Evolutionary conservation across 1,139 yeast species (phyloP), one percentile per base, ranked within the genome.

Genomic region (Hemisphaericaspora subhashii): DNA sequence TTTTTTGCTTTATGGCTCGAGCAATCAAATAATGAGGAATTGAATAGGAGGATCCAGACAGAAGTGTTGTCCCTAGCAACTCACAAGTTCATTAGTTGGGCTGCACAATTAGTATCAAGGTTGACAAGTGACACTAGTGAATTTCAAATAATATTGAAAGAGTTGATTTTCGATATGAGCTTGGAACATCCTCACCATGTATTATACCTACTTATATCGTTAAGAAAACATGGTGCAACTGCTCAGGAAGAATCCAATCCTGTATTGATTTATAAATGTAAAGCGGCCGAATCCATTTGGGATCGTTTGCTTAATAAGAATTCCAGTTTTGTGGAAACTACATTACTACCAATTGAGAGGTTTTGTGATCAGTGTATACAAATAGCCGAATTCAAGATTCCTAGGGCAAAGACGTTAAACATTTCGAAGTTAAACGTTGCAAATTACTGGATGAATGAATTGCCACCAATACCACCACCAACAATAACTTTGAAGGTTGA

Each of bases 1-100:
- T 83, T 90, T 45, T 83, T 90, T 55, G 85, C 94, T 0, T 59
- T 90, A n/a, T 90, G 97, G 96, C 68, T 92, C 31, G 86, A 84
- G 43, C 74, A 76, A 48, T 69, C 80, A 3, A 57, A 57, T 5
- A 68, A 70, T 35, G 72, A 62, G 1, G 59, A 54, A 1, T 55
- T 80, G 5, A 77, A 75, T 48, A 41, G 44, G 3, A 43, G 50
- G 5, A 58, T 75, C 3, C 44, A 51, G n/a, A 45, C 58, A 0
- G 62, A 69, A 13, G 57, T 75, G 3, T 48, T 56, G 2, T 39
- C 41, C 0, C 62, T 87, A 22, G 84, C 95, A 0, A 68, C 76
- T 15, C 66, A 69, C 51, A 81, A 81, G 50, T 75, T 88, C 40
- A 69, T 87, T 3, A 78, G 88, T 0, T 89, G 97, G 96, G 70